phyloP scores from a whole-genome alignment of 2,329 filamentous ascomycete genomes.

The Hypoxylon sp. region DNA sequence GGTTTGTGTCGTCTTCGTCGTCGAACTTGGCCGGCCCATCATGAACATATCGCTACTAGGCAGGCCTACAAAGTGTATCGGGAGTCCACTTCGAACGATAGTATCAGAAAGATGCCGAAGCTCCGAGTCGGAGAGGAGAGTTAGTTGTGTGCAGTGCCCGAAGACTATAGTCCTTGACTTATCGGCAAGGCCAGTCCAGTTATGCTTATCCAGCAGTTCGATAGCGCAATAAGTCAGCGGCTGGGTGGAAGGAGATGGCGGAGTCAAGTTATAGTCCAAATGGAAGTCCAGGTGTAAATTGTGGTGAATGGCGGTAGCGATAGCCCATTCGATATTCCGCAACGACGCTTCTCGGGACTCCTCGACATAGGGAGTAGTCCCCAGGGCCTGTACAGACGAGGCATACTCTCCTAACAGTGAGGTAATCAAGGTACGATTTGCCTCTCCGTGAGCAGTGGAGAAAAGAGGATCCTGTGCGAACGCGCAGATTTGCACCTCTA shows the following conservation, averaged over 20 bases:
- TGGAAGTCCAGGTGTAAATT: constrained; percentile 76
- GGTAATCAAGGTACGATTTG: constrained; percentile 64
- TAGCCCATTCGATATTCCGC: constrained; percentile 73
- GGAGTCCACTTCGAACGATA: constrained; percentile 64
- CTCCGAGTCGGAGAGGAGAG: constrained; percentile 64
- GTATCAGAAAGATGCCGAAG: constrained; percentile 63
- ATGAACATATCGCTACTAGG: constrained; percentile 80
- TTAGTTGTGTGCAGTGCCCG: constrained; percentile 77
- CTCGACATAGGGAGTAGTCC: constrained; percentile 80
- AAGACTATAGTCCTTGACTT: constrained; percentile 67
- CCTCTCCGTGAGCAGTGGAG: constrained; percentile 62
- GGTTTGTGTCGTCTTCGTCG: constrained; percentile 39
- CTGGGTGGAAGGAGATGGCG: constrained; percentile 47
- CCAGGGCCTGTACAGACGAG: constrained; percentile 68
- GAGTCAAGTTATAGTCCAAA: constrained; percentile 76
- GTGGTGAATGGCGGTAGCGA: constrained; percentile 64
- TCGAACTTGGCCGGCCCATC: constrained; percentile 65
- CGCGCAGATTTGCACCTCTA: constrained; percentile 75
- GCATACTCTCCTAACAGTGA: constrained; percentile 49
- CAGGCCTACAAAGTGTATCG: constrained; percentile 75
- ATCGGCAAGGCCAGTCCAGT: constrained; percentile 61
- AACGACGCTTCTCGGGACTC: constrained; percentile 60
- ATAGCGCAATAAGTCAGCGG: constrained; percentile 69
- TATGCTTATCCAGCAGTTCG: constrained; percentile 60
- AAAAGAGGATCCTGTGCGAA: constrained; percentile 80